Conservation (phyloP, 768 basidiomycete species). For the Podaxis sp. region DNA sequence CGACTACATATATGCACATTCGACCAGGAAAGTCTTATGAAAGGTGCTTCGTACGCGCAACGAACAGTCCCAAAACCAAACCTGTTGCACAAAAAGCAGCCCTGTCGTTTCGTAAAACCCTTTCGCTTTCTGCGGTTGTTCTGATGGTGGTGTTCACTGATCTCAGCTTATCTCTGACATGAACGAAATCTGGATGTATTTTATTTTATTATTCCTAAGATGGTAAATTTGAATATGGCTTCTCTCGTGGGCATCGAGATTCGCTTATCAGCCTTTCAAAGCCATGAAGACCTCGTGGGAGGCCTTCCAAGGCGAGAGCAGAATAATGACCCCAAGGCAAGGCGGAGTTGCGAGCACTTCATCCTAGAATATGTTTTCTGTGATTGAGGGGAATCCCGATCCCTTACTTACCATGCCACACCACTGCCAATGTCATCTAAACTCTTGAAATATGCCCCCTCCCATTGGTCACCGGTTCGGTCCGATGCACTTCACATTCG, state of each 20-base stretch:
- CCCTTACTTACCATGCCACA: neutral
- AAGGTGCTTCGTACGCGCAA: no score
- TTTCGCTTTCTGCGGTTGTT: neutral
- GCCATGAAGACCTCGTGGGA: neutral
- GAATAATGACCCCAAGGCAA: neutral
- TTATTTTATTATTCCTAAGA: neutral
- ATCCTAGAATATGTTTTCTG: neutral
- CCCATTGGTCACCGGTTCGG: constrained; percentile 1
- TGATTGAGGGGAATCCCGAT: neutral
- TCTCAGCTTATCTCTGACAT: no score
- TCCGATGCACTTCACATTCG: neutral
- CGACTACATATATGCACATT: no score
- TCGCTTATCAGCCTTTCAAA: neutral
- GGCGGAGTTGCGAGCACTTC: neutral
- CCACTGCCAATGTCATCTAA: neutral
- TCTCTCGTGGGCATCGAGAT: neutral
- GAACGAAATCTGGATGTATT: neutral
- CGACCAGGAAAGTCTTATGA: no score
- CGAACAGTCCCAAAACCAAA: no score
- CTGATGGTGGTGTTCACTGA: neutral
- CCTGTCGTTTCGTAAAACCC: no score
- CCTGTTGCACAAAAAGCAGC: no score
- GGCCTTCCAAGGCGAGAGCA: neutral
- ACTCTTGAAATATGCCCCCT: neutral
- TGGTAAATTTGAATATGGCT: neutral